Conservation (phyloP, 768 basidiomycete genomes). For the Candolleomyces eurysporus region DNA sequence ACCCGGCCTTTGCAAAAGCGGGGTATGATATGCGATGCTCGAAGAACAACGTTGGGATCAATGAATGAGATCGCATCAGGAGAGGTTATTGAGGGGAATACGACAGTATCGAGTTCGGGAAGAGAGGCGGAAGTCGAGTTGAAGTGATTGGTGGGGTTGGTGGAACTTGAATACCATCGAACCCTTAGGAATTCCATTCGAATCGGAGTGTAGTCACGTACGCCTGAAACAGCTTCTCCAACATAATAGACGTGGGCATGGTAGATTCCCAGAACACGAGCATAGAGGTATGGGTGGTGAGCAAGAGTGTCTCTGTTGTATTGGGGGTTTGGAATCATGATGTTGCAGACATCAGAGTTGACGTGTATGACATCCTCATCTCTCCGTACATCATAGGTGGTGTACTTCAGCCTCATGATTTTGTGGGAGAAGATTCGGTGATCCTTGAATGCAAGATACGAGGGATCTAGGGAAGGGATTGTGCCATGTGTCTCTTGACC, state of each 20-base stretch:
- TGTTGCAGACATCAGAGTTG: not conserved
- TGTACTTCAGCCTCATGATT: not conserved
- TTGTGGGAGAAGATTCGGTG: not conserved
- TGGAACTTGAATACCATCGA: not conserved
- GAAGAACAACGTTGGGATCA: not conserved
- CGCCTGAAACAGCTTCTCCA: constrained; percentile 1
- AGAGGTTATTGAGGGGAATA: not conserved
- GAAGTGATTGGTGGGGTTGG: no score
- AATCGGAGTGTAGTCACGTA: not conserved
- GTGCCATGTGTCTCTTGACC: no score
- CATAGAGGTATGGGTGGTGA: constrained; percentile 21
- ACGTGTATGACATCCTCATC: not conserved
- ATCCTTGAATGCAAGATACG: not conserved
- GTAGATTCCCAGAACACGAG: constrained; percentile 17
- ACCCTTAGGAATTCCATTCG: not conserved
- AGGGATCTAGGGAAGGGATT: not conserved
- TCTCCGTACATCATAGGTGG: not conserved
- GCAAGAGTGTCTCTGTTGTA: not conserved
- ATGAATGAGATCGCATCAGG: not conserved
- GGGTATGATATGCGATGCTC: not conserved
- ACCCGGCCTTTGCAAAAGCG: not conserved
- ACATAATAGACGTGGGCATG: constrained; percentile 17
- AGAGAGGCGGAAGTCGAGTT: not conserved
- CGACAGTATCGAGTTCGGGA: not conserved
- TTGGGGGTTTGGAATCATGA: constrained; percentile 5